Conservation (phyloP, 2,329 filamentous ascomycete species). For the Aspergillus nomiae region DNA sequence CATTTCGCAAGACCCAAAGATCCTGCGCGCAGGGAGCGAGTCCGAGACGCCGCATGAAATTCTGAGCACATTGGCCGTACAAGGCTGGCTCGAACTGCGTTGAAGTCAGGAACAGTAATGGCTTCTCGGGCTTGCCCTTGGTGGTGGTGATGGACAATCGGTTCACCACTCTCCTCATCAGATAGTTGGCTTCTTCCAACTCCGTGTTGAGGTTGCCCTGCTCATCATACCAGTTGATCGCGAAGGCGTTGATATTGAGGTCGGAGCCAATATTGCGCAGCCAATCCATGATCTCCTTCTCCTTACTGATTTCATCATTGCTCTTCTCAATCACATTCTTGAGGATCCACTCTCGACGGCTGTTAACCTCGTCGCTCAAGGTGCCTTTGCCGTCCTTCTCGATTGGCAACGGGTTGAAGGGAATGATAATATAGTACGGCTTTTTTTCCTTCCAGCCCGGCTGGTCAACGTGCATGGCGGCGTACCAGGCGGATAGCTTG, state of each 20-base stretch:
- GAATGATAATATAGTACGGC: conserved; percentile 11
- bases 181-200: conserved; percentile 52
- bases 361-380: not conserved
- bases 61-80: conserved; percentile 45
- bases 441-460: not conserved
- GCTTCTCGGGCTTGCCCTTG: conserved; percentile 36
- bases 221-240: conserved; percentile 45
- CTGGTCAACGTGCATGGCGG: not conserved
- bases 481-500: not conserved
- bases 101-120: conserved; percentile 50
- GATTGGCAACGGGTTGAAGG: conserved; percentile 10
- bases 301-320: conserved; percentile 7
- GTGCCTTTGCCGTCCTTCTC: conserved; percentile 3
- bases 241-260: conserved; percentile 42
- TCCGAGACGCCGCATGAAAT: conserved; percentile 46
- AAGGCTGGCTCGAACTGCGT: conserved; percentile 44
- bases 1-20: conserved; percentile 51
- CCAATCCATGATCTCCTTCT: conserved; percentile 40
- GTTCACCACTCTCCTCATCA: conserved; percentile 50
- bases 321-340: not conserved
- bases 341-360: not conserved
- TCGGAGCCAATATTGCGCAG: conserved; percentile 49
- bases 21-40: conserved; percentile 35
- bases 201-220: conserved; percentile 46
- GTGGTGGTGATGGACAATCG: conserved; percentile 45